phyloP scores from a whole-genome alignment of 495 filamentous ascomycete genomes.

The Letharia columbiana region DNA sequence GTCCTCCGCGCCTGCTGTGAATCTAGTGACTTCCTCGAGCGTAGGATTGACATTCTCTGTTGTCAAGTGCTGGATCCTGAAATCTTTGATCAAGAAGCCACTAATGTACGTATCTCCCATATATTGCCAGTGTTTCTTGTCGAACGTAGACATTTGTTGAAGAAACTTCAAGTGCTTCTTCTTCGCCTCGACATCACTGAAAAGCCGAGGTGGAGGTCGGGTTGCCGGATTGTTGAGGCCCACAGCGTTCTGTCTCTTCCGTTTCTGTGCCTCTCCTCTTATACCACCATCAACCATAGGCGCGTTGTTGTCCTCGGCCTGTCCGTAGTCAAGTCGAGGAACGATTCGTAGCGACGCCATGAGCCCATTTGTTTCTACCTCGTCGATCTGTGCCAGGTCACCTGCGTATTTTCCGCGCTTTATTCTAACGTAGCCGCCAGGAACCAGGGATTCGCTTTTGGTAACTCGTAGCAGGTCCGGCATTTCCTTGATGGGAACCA shows the following conservation, averaged over 20 bases:
- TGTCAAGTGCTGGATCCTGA: constrained; percentile 75
- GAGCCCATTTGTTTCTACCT: constrained; percentile 85
- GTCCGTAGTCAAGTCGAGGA: constrained; percentile 84
- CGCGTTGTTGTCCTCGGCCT: constrained; percentile 65
- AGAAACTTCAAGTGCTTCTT: constrained; percentile 75
- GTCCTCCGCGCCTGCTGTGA: constrained; percentile 79
- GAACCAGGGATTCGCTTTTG: constrained; percentile 77
- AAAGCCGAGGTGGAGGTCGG: constrained; percentile 82
- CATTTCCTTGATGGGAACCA: constrained; percentile 96
- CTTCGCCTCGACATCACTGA: constrained; percentile 87
- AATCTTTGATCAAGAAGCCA: constrained; percentile 88
- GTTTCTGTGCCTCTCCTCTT: constrained; percentile 46
- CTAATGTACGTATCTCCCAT: constrained; percentile 81
- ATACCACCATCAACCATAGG: constrained; percentile 38
- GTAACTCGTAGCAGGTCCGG: constrained; percentile 84
- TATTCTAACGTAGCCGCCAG: constrained; percentile 86
- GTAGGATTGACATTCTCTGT: constrained; percentile 87
- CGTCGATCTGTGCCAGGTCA: constrained; percentile 88
- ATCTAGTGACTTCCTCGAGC: constrained; percentile 89
- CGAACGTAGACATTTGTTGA: constrained; percentile 42
- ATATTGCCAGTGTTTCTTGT: constrained; percentile 72
- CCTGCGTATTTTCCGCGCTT: constrained; percentile 74
- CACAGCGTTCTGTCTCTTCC: constrained; percentile 59
- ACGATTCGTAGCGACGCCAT: constrained; percentile 80
- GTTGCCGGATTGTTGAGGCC: constrained; percentile 34